Evolutionary conservation across 2,329 filamentous ascomycete species (phyloP).

Genomic region (Penicillium corylophilum): DNA sequence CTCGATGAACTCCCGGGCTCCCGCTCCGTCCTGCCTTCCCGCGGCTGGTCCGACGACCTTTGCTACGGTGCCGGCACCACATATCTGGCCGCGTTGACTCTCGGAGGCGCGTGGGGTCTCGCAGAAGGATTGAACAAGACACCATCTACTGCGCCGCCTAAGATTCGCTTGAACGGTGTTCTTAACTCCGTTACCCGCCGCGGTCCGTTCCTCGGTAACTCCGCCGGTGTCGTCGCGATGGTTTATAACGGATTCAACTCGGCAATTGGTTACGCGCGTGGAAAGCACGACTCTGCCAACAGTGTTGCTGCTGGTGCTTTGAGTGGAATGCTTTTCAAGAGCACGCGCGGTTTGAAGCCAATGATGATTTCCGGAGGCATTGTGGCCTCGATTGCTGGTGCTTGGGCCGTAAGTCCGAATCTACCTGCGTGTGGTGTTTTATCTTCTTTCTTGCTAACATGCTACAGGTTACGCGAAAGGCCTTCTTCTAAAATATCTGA

Average conservation of each 20-base stretch:
- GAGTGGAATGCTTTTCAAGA: constrained; percentile 95
- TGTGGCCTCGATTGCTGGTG: constrained; percentile 79
- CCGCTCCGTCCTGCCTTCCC: constrained; percentile 84
- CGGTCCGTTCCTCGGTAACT: constrained; percentile 94
- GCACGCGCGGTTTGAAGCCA: constrained; percentile 81
- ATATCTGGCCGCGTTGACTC: constrained; percentile 79
- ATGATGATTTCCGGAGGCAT: constrained; percentile 95
- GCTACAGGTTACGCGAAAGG: constrained; percentile 51
- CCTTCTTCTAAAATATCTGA: constrained; percentile 46
- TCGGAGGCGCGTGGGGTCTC: constrained; percentile 90
- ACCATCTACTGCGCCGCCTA: constrained; percentile 72
- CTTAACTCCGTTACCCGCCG: constrained; percentile 91
- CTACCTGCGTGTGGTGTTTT: constrained; percentile 4
- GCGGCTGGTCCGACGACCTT: constrained; percentile 96
- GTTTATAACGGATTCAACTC: constrained; percentile 94
- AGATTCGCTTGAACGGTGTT: constrained; percentile 88
- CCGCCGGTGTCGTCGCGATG: constrained; percentile 91
- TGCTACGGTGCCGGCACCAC: constrained; percentile 96
- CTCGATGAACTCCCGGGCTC: constrained; percentile 82
- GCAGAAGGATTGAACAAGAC: constrained; percentile 80
- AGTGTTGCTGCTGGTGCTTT: constrained; percentile 80
- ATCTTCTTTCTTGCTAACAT: constrained; percentile 6
- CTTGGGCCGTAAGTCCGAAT: constrained; percentile 75
- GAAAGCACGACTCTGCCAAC: constrained; percentile 87
- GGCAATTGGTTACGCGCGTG: constrained; percentile 72